phyloP scores from a whole-genome alignment of 2,329 filamentous ascomycete species.

The Aspergillus ochraceus region DNA sequence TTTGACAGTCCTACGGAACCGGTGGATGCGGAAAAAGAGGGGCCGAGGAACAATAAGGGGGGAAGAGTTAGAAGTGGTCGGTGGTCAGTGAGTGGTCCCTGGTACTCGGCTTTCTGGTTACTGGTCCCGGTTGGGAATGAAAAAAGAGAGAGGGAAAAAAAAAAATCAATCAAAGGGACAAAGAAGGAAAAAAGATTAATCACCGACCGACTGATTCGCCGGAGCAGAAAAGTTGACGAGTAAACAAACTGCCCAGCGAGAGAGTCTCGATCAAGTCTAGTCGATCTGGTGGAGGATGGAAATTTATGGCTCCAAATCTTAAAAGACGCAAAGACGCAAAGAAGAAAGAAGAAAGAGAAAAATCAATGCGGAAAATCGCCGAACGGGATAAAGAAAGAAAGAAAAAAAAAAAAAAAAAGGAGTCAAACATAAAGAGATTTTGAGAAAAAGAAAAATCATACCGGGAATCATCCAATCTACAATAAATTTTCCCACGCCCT shows the following conservation, averaged over 20 bases:
- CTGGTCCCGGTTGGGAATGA: no score
- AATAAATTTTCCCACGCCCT: no score
- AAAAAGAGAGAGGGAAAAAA: neutral
- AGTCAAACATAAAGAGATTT: neutral
- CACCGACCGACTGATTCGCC: neutral
- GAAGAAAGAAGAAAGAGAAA: neutral
- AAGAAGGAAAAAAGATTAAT: neutral
- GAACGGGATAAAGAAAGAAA: neutral
- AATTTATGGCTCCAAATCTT: neutral
- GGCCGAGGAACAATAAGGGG: neutral
- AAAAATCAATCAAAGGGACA: neutral
- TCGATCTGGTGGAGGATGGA: slow-evolving; percentile 1
- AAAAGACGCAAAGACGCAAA: neutral
- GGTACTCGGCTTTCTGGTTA: no score
- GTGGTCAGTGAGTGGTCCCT: no score
- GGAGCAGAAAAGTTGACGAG: neutral
- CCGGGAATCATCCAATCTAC: neutral
- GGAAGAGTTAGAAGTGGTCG: no score
- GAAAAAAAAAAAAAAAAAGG: no score
- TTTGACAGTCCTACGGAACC: neutral
- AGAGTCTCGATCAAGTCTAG: no score
- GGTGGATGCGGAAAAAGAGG: neutral
- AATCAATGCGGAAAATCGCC: neutral
- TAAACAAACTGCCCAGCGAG: neutral
- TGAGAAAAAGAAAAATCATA: neutral